These are phyloP conservation scores for Pyracantha coccinea DNA, from an alignment of 331 rosid genomes.

Conservation along the genomic window DNA sequence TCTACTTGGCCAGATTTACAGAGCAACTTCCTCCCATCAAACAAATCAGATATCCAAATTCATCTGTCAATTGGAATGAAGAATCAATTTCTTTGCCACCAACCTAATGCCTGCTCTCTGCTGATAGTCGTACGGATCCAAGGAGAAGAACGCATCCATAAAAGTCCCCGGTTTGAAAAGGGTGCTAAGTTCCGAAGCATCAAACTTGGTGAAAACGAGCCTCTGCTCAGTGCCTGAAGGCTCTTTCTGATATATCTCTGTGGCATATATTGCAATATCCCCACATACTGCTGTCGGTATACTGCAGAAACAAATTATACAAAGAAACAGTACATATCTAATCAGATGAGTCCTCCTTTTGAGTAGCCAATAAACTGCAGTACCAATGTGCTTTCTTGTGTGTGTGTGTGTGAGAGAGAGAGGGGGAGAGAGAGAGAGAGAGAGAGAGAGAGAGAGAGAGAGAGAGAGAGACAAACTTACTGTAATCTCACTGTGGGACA, in stretches of 20 bases:
- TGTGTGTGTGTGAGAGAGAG: background rate
- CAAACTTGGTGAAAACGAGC: slow-evolving; percentile 54
- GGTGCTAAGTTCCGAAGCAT: slow-evolving; percentile 56
- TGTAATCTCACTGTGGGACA: slow-evolving; percentile 77
- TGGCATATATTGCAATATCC: slow-evolving; percentile 43
- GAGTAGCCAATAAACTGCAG: background rate
- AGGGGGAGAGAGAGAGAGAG: background rate
- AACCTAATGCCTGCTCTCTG: slow-evolving; percentile 81
- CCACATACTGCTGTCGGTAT: slow-evolving; percentile 55
- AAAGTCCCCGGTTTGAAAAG: slow-evolving; percentile 51
- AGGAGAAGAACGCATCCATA: slow-evolving; percentile 73
- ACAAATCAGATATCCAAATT: slow-evolving; percentile 4
- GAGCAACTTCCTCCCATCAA: background rate
- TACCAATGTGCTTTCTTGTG: background rate
- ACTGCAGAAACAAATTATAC: slow-evolving; percentile 33
- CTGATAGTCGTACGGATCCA: slow-evolving; percentile 72
- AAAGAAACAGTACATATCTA: background rate
- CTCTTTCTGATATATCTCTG: slow-evolving; percentile 78
- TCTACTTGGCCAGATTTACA: background rate
- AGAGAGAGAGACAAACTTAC: slow-evolving; percentile 44
- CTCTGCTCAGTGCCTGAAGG: slow-evolving; percentile 43
- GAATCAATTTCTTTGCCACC: slow-evolving; percentile 67
- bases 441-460: background rate
- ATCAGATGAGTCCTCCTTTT: background rate
- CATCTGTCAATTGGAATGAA: slow-evolving; percentile 38